These are phyloP conservation scores for Aspergillus sergii DNA, from an alignment of 2,329 filamentous ascomycete genomes.

Conservation along the genomic window DNA sequence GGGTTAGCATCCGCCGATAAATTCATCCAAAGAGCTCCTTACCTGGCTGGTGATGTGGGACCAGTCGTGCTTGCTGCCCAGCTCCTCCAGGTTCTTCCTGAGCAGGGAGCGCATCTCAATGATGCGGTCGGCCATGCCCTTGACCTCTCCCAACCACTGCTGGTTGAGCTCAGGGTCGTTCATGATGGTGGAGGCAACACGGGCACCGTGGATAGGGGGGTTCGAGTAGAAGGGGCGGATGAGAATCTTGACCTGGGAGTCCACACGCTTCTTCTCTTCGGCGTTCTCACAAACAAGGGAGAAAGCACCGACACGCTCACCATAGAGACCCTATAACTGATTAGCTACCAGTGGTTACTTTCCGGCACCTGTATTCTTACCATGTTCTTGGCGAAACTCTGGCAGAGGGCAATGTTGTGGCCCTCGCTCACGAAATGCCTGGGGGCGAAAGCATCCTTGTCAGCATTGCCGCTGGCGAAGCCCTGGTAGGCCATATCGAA, in stretches of 20 bases:
- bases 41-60: slow-evolving; percentile 92
- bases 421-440: slow-evolving; percentile 92
- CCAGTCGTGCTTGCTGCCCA: slow-evolving; percentile 97
- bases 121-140: slow-evolving; percentile 98
- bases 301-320: slow-evolving; percentile 96
- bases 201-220: slow-evolving; percentile 93
- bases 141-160: slow-evolving; percentile 96
- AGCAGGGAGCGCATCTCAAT: slow-evolving; percentile 96
- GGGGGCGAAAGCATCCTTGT: slow-evolving; percentile 90
- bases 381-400: slow-evolving; percentile 99
- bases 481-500: slow-evolving; percentile 99
- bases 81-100: slow-evolving; percentile 90
- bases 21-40: slow-evolving; percentile 9
- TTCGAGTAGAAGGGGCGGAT: slow-evolving; percentile 98
- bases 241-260: slow-evolving; percentile 97
- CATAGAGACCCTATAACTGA: slow-evolving; percentile 77
- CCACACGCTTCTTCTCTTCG: slow-evolving; percentile 92
- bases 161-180: slow-evolving; percentile 81
- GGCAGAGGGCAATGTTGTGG: slow-evolving; percentile 82
- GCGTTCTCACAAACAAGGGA: slow-evolving; percentile 82
- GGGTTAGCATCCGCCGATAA: slow-evolving; percentile 4
- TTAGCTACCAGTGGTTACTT: background rate
- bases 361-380: slow-evolving; percentile 46
- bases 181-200: slow-evolving; percentile 89
- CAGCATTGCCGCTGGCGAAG: slow-evolving; percentile 88